phyloP scores from a whole-genome alignment of 129 eudicot genomes.

The Flaveria robusta region DNA sequence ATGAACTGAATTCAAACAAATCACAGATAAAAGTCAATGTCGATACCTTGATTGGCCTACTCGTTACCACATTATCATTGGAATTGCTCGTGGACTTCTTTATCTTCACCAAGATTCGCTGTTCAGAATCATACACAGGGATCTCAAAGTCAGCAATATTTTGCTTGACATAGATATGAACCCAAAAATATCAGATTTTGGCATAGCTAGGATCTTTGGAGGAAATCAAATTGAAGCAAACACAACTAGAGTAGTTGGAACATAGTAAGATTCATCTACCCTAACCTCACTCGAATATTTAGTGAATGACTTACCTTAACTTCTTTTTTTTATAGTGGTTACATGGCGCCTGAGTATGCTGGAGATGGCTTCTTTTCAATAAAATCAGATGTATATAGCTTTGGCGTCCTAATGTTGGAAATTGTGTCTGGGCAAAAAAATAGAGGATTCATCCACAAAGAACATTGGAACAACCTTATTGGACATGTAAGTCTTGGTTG shows the following conservation, averaged over 20 bases:
- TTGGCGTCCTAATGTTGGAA: conserved; percentile 45
- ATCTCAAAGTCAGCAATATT: no score
- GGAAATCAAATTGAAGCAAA: no score
- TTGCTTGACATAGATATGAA: no score
- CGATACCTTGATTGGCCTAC: conserved; percentile 21
- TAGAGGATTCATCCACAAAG: conserved; percentile 40
- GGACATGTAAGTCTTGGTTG: conserved; percentile 45
- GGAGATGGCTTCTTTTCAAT: conserved; percentile 45
- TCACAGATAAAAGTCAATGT: conserved; percentile 30
- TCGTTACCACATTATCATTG: no score
- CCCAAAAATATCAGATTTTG: no score
- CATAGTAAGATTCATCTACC: no score
- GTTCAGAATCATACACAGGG: no score
- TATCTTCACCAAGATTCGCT: no score
- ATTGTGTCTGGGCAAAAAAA: conserved; percentile 46
- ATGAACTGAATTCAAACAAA: neutral
- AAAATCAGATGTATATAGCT: conserved; percentile 54
- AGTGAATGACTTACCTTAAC: neutral
- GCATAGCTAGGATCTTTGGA: no score
- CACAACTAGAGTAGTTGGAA: no score
- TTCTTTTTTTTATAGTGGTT: conserved; percentile 24
- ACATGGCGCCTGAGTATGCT: conserved; percentile 53
- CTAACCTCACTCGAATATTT: neutral
- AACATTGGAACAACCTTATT: conserved; percentile 44
- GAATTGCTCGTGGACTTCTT: no score